These are phyloP conservation scores for Pistacia atlantica DNA, from an alignment of 345 rosid species.

Conservation along the genomic window DNA sequence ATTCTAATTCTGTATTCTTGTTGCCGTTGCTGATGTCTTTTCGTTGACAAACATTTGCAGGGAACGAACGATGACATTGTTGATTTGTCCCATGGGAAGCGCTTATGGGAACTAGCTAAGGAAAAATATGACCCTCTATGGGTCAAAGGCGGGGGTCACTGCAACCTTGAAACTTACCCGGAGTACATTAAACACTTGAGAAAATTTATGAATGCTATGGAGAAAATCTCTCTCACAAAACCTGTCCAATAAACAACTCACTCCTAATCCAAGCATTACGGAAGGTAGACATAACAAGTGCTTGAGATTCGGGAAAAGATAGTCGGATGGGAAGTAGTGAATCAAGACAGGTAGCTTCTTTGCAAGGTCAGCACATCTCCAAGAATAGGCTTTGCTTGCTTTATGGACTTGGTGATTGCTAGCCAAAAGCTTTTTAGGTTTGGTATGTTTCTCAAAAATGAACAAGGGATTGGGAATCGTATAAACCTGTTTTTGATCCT, in stretches of 20 bases:
- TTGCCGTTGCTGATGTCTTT: conserved; percentile 3
- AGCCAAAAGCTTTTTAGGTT: conserved; percentile 18
- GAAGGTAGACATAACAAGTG: conserved; percentile 68
- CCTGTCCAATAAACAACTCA: conserved; percentile 50
- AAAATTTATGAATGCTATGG: conserved; percentile 84
- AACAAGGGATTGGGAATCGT: conserved; percentile 22
- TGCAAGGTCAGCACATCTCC: conserved; percentile 11
- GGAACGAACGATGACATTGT: conserved; percentile 93
- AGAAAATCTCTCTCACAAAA: conserved; percentile 66
- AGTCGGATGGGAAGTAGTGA: conserved; percentile 14
- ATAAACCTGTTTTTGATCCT: conserved; percentile 21
- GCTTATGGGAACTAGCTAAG: conserved; percentile 89
- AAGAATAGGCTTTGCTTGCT: conserved; percentile 14
- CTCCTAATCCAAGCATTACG: conserved; percentile 53
- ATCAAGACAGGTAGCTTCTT: conserved; percentile 17
- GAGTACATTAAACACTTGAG: conserved; percentile 89
- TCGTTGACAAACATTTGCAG: conserved; percentile 40
- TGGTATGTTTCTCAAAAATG: conserved; percentile 15
- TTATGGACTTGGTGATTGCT: conserved; percentile 5
- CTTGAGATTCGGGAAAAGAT: conserved; percentile 64
- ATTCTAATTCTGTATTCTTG: not conserved
- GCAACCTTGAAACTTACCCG: conserved; percentile 93
- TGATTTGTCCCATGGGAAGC: conserved; percentile 84
- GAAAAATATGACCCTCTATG: conserved; percentile 93
- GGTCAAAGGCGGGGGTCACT: conserved; percentile 98